Percentiles rank a stretch among this genome's conserved stretches.
These are phyloP conservation scores for Apium graveolens DNA, from an alignment of 129 eudicot genomes.

Conservation along the genomic window DNA sequence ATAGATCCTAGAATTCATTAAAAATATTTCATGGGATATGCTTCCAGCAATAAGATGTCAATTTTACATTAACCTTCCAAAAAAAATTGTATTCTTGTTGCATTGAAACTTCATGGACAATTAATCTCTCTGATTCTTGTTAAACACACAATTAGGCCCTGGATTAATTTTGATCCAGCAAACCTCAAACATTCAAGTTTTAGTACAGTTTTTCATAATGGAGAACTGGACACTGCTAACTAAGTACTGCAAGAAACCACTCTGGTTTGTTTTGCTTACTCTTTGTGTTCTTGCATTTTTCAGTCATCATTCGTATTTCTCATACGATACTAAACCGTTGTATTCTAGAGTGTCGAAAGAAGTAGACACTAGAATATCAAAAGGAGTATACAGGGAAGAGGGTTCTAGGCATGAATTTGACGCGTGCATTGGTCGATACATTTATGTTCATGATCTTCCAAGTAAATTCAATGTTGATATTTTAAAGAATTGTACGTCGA, in stretches of 20 bases:
- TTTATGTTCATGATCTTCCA: slow-evolving; percentile 56
- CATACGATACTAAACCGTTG: too few relatives aligned
- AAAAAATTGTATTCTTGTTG: background rate
- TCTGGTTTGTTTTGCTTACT: background rate
- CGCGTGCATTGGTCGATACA: slow-evolving; percentile 42
- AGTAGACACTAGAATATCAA: background rate
- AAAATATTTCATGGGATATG: too few relatives aligned
- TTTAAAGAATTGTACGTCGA: slow-evolving; percentile 35
- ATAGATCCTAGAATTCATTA: too few relatives aligned
- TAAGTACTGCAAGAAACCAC: background rate
- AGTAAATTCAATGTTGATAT: slow-evolving; percentile 44
- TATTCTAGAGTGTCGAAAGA: background rate
- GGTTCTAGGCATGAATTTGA: slow-evolving; percentile 9
- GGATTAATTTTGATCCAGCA: background rate
- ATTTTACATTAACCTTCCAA: background rate
- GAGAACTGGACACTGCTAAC: background rate
- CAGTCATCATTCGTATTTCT: background rate
- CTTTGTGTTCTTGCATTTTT: background rate
- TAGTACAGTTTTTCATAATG: background rate
- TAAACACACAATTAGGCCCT: background rate
- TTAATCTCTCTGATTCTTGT: background rate
- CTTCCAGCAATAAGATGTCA: too few relatives aligned
- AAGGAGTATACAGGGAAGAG: background rate
- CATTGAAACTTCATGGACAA: background rate
- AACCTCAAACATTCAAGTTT: background rate